Conservation (phyloP, 768 basidiomycete species). For the Suillus cothurnatus region DNA sequence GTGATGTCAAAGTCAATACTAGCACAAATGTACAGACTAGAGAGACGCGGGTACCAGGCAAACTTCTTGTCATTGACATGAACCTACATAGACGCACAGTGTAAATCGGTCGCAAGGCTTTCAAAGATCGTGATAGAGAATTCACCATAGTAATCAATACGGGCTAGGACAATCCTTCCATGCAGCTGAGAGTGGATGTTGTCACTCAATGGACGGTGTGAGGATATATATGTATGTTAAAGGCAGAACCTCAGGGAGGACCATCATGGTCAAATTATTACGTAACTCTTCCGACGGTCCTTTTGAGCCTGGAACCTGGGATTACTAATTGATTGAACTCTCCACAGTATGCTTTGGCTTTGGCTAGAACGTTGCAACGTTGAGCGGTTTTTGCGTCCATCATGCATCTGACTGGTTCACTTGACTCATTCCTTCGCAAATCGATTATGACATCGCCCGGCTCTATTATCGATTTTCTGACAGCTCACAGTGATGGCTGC, state of each 20-base stretch:
- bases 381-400: background rate
- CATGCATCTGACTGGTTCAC: background rate
- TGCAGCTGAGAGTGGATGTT: background rate
- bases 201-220: background rate
- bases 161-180: background rate
- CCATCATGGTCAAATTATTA: background rate
- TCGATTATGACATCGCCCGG: background rate
- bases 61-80: constrained; percentile 73
- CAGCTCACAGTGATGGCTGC: background rate
- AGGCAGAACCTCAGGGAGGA: background rate
- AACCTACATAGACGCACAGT: constrained; percentile 43
- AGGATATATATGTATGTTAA: background rate
- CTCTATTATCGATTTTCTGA: background rate
- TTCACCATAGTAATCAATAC: constrained; percentile 22
- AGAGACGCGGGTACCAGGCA: constrained; percentile 59
- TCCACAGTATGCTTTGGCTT: background rate
- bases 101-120: background rate
- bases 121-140: background rate
- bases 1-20: constrained; percentile 18
- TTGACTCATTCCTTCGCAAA: background rate
- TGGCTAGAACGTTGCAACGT: background rate
- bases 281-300: background rate
- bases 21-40: background rate
- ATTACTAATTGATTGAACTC: background rate
- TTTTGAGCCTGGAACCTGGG: too few species aligned